Conservation (phyloP, 2,329 filamentous ascomycete genomes). For the Botrytis hyacinthi region DNA sequence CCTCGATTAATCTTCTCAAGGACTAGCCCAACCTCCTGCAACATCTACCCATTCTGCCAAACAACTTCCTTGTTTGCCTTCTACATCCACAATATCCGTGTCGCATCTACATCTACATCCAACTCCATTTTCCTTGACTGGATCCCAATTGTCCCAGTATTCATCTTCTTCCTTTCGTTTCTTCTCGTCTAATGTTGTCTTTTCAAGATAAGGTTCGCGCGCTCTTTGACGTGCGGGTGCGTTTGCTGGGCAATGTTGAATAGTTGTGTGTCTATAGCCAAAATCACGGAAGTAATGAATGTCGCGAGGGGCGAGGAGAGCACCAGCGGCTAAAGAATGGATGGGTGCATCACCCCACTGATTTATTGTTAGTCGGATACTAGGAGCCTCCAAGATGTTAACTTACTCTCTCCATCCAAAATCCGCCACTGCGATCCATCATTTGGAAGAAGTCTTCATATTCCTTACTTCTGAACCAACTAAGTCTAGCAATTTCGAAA, state of each 20-base stretch:
- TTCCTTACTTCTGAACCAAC: slow-evolving; percentile 95
- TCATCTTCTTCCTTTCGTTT: slow-evolving; percentile 88
- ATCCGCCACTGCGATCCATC: slow-evolving; percentile 97
- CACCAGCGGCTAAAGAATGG: slow-evolving; percentile 92
- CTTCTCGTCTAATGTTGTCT: slow-evolving; percentile 76
- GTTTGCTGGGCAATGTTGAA: slow-evolving; percentile 97
- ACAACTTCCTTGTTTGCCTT: slow-evolving; percentile 96
- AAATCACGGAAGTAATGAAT: slow-evolving; percentile 99
- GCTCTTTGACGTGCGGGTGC: slow-evolving; percentile 84
- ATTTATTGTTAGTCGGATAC: slow-evolving; percentile 27
- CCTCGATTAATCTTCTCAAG: slow-evolving; percentile 30
- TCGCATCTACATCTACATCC: slow-evolving; percentile 96
- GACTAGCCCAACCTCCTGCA: slow-evolving; percentile 80
- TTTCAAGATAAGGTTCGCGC: slow-evolving; percentile 76
- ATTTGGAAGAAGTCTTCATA: slow-evolving; percentile 98
- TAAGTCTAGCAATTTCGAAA: slow-evolving; percentile 92
- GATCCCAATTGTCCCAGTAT: slow-evolving; percentile 89
- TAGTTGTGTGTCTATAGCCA: slow-evolving; percentile 96
- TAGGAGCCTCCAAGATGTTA: slow-evolving; percentile 9
- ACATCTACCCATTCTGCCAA: slow-evolving; percentile 96
- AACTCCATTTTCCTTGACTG: slow-evolving; percentile 90
- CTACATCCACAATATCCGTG: slow-evolving; percentile 94
- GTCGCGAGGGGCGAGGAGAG: slow-evolving; percentile 74
- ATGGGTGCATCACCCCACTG: slow-evolving; percentile 99
- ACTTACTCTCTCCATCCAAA: slow-evolving; percentile 96